These are phyloP conservation scores for Amanita pseudoporphyria DNA, from an alignment of 768 basidiomycete species.

Conservation along the genomic window DNA sequence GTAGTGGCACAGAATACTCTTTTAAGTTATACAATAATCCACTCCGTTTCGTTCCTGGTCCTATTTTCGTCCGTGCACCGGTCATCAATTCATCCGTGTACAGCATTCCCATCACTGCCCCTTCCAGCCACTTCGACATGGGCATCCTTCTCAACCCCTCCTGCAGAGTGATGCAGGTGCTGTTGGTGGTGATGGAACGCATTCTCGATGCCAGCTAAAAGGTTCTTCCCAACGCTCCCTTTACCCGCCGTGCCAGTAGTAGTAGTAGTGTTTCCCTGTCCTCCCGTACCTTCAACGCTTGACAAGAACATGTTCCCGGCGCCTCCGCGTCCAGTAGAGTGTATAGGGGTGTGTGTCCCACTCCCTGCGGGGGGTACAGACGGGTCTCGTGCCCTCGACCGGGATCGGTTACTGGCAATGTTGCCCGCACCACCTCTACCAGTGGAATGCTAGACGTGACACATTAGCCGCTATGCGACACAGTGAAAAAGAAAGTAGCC, in stretches of 20 bases:
- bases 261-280: neutral
- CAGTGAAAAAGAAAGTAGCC: conserved; percentile 1
- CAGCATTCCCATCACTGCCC: conserved; percentile 4
- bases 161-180: too few species aligned
- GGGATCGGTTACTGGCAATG: conserved; percentile 39
- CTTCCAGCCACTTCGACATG: conserved; percentile 2
- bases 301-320: conserved; percentile 42
- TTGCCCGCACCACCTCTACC: conserved; percentile 65
- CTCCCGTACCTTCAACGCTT: conserved; percentile 18
- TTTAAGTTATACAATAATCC: too few species aligned
- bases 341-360: conserved; percentile 15
- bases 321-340: conserved; percentile 56
- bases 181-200: neutral
- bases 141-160: too few species aligned
- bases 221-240: conserved; percentile 3
- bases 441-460: conserved; percentile 35
- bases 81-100: neutral
- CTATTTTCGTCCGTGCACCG: too few species aligned
- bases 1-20: too few species aligned
- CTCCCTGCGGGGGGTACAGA: conserved; percentile 1
- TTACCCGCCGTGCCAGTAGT: conserved; percentile 7
- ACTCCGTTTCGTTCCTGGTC: too few species aligned
- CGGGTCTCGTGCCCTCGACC: conserved; percentile 32
- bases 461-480: neutral
- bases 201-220: neutral